Percentiles rank a stretch among this genome's conserved stretches.
Evolutionary conservation across 2,329 filamentous ascomycete genomes (phyloP).

Genomic region (Neodidymelliopsis sp.): DNA sequence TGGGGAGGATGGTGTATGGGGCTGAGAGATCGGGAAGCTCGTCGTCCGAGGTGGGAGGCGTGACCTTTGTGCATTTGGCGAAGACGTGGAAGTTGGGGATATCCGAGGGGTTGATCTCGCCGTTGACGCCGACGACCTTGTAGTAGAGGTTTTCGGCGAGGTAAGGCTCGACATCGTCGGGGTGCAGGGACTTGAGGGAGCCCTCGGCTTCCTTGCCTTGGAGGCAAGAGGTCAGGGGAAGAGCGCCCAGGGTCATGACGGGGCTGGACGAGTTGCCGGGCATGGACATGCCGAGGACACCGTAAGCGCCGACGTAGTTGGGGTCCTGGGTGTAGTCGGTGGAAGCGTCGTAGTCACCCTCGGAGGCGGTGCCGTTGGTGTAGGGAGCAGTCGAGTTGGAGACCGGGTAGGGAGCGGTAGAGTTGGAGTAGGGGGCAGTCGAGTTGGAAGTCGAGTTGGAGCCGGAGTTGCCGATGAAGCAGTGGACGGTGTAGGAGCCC

Average conservation of each 20-base stretch:
- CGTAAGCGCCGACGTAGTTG: conserved; percentile 45
- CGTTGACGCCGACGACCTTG: conserved; percentile 42
- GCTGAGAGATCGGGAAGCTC: conserved; percentile 41
- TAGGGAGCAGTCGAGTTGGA: conserved; percentile 31
- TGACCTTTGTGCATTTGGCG: conserved; percentile 41
- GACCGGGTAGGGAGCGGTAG: conserved; percentile 25
- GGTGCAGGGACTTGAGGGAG: conserved; percentile 40
- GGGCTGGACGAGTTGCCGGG: conserved; percentile 33
- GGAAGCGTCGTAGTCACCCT: conserved; percentile 34
- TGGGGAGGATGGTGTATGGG: conserved; percentile 35
- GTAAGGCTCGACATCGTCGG: conserved; percentile 44
- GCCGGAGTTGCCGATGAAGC: conserved; percentile 43
- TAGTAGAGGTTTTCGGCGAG: conserved; percentile 47
- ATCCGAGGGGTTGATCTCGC: conserved; percentile 37
- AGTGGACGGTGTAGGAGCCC: conserved; percentile 48
- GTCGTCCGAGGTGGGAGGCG: conserved; percentile 31
- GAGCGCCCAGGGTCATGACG: conserved; percentile 41
- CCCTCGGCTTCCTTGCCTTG: conserved; percentile 42
- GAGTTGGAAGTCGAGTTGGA: conserved; percentile 37
- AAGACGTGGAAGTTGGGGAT: conserved; percentile 46
- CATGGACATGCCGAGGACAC: conserved; percentile 41
- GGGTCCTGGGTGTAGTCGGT: conserved; percentile 39
- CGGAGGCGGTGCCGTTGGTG: conserved; percentile 29
- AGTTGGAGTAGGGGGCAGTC: conserved; percentile 29
- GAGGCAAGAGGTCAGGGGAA: conserved; percentile 46